Base-by-base conservation (phyloP, 179 eudicot genomes). In the Monotropa hypopitys region DNA sequence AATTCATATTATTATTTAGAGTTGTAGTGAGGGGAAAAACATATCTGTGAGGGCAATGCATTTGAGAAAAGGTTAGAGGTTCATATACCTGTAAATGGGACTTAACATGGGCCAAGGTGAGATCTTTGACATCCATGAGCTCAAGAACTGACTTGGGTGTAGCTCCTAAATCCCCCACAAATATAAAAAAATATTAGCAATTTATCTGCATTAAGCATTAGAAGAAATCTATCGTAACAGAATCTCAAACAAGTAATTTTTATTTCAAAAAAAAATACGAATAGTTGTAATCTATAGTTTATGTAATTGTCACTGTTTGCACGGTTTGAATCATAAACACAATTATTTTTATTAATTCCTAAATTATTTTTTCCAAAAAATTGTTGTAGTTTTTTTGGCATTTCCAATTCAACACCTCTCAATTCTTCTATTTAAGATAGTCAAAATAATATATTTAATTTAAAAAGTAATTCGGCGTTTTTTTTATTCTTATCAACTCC, bases 91-190 rank as follows among this genome's bases (percentile, higher is more conserved):
- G 98, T 81, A 94, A 90, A 86, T 94, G 98, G 15, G 97, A 92
- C 81, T 94, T 94, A 79, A 94, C 98, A 87, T 94, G 98, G 30
- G 98, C 97, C 80, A 94, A 89, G 73, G 97, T 94, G 67, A 94
- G 98, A 89, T 94, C 98, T 81, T 94, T 94, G 67, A 94, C 97
- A 92, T 92, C 97, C 98, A 94, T 94, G 75, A 94, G 96, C 86
- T 94, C 97, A 73, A 94, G 91, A 67, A 94, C 98, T 56, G 94
- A 92, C 80, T 94, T 94, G 67, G 98, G 98, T 56, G 98, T 94
- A 6, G 98, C 98, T 83, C 98, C 98, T 94, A 74, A 67, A 78
- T 12, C 46, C 73, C 40, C 30, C 72, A 77, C 40, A 77, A 79
- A 13, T 2, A 4, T 35, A 28, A 20, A 16, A 23, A 2, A 4